Base-by-base conservation (phyloP, 495 filamentous ascomycete genomes). In the Annulohypoxylon moriforme region DNA sequence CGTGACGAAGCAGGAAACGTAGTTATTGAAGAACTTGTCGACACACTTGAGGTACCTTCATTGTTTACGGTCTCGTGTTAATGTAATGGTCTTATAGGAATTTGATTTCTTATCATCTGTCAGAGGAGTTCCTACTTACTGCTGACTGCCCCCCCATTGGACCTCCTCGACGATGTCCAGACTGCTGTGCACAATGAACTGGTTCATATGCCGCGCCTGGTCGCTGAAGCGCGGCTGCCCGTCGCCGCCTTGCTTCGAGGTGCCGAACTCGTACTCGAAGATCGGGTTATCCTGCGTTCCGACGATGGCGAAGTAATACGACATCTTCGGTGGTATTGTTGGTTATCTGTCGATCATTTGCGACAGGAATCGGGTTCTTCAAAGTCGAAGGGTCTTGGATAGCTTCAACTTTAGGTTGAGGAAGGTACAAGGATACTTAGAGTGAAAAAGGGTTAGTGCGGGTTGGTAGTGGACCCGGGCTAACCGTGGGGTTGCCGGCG, bases 261-360 rank as follows among this genome's bases (percentile, higher is more conserved):
- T 97, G 72, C 96, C 96, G 81, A 99, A 98, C 72, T 96, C 93
- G 79, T 94, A 87, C 81, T 96, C 94, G 84, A 98, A 99, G 63
- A 98, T 88, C 18, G 96, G 94, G 78, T 93, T 94, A 80, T 99
- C 96, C 57, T 92, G 91, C 3, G 95, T 96, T 75, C 93, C 94
- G 78, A 98, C 86, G 63, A 99, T 96, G 75, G 91, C 91, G 81
- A 98, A 98, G 84, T 97, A 97, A 87, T 97, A 98, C 62, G 93
- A 97, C 94, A 98, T 97, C 22, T 59, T 72, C 18, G 49, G 58
- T 20, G n/a, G 29, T n/a, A 31, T 3, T 3, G 6, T 4, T 42
- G 24, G 31, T 62, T 78, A 77, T 72, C 70, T 72, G 60, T 79
- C 74, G 49, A 79, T 67, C 76, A 81, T 79, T 66, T 69, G 69